phyloP scores from a whole-genome alignment of 2,329 filamentous ascomycete species.

The Elsinoe necatrix region DNA sequence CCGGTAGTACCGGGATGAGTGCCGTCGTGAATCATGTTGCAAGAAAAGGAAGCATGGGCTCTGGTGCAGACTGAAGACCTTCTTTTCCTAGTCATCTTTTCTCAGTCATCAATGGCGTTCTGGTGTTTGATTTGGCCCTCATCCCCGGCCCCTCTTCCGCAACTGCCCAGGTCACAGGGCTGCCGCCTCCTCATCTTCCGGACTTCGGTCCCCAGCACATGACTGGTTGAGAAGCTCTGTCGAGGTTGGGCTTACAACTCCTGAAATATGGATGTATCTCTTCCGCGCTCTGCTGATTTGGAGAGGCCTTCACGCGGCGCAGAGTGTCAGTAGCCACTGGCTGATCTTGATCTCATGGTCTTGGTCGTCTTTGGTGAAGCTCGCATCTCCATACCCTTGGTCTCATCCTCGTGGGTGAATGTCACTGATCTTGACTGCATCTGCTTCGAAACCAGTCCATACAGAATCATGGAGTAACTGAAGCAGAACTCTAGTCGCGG shows the following conservation, averaged over 20 bases:
- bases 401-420: too few species aligned
- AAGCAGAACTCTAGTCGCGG: too few species aligned
- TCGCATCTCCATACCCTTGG: neutral
- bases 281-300: neutral
- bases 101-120: too few species aligned
- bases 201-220: neutral
- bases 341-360: neutral
- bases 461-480: too few species aligned
- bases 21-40: neutral
- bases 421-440: too few species aligned
- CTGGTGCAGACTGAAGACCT: neutral
- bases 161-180: neutral
- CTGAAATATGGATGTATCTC: neutral
- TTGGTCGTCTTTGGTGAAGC: neutral
- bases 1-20: neutral
- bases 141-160: neutral
- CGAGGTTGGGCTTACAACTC: neutral
- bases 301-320: neutral
- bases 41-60: neutral
- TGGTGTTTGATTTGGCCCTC: neutral
- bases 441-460: too few species aligned
- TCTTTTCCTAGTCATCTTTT: neutral
- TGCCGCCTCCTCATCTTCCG: neutral
- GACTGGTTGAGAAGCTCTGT: neutral
- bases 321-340: neutral